These are phyloP conservation scores for Dactylis glomerata DNA, from an alignment of 176 grass and related monocot genomes.

Conservation along the genomic window DNA sequence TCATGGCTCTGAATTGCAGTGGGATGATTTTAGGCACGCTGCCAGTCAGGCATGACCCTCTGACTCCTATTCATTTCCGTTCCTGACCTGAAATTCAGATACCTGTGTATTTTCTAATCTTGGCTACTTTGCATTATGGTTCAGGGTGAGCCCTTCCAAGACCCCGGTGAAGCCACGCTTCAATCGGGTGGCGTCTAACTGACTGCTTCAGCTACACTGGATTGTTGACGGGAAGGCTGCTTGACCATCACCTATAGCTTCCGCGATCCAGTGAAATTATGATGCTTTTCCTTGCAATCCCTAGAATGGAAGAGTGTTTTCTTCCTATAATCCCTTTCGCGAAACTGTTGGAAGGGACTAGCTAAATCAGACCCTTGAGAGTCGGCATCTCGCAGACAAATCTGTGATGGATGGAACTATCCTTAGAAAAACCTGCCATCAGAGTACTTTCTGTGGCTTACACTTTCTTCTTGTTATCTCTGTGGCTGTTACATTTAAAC, in stretches of 20 bases:
- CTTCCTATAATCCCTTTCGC: slow-evolving; percentile 22
- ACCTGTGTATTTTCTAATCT: slow-evolving; percentile 10
- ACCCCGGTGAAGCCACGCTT: slow-evolving; percentile 77
- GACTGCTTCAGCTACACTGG: slow-evolving; percentile 35
- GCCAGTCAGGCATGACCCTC: slow-evolving; percentile 60
- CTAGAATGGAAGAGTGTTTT: slow-evolving; percentile 14
- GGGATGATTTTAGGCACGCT: slow-evolving; percentile 83
- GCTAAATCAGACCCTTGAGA: slow-evolving; percentile 30
- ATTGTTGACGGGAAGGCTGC: slow-evolving; percentile 46
- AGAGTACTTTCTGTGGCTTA: slow-evolving; percentile 13
- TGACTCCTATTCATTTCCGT: background rate
- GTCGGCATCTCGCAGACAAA: background rate
- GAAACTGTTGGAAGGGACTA: slow-evolving; percentile 38
- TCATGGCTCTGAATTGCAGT: slow-evolving; percentile 80
- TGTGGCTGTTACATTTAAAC: background rate
- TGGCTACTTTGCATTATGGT: slow-evolving; percentile 19
- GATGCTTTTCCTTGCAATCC: slow-evolving; percentile 32
- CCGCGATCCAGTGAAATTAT: slow-evolving; percentile 33
- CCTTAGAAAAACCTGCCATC: slow-evolving; percentile 16
- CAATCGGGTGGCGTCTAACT: slow-evolving; percentile 47
- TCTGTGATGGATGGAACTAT: slow-evolving; percentile 10
- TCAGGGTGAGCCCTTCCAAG: slow-evolving; percentile 96
- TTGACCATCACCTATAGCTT: slow-evolving; percentile 39
- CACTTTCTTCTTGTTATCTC: background rate
- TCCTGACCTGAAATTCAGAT: background rate